These are phyloP conservation scores for Tuber borchii DNA, from an alignment of 495 filamentous ascomycete genomes.

Conservation along the genomic window DNA sequence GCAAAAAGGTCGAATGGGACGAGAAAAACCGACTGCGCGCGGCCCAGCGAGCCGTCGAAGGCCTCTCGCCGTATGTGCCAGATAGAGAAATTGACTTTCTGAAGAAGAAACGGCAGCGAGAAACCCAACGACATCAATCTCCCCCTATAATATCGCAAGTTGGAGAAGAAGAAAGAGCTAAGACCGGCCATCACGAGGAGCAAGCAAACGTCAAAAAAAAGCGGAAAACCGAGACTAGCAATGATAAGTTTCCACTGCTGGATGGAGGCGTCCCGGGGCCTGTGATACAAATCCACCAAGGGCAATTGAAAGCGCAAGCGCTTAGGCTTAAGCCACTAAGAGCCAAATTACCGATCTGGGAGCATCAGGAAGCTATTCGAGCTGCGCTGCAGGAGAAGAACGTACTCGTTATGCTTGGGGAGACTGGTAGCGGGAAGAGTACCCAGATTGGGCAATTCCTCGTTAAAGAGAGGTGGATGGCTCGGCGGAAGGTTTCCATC, in stretches of 20 bases:
- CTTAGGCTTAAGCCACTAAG: conserved; percentile 48
- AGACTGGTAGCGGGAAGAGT: conserved; percentile 94
- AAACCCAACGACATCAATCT: neutral
- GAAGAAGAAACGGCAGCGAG: conserved; percentile 19
- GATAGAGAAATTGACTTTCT: conserved; percentile 23
- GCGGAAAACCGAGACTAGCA: conserved; percentile 4
- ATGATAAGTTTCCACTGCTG: conserved; percentile 20
- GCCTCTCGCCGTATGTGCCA: neutral
- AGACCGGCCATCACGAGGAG: conserved; percentile 7
- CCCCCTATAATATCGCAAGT: neutral
- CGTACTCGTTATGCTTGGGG: conserved; percentile 79
- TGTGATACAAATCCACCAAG: conserved; percentile 5
- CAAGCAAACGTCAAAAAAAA: conserved; percentile 22
- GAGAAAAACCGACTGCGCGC: conserved; percentile 16
- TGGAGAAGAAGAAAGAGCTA: conserved; percentile 3
- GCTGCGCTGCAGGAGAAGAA: conserved; percentile 59
- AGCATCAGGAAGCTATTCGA: conserved; percentile 62
- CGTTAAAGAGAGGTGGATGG: conserved; percentile 62
- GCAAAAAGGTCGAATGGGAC: conserved; percentile 33
- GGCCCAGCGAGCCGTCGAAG: conserved; percentile 8
- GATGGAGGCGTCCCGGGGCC: conserved; percentile 3
- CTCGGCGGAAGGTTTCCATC: conserved; percentile 48
- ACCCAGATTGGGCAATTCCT: conserved; percentile 95
- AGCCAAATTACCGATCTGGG: conserved; percentile 74
- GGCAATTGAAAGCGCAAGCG: conserved; percentile 26